These are phyloP conservation scores for Trypanosoma platydactyli DNA, from an alignment of 208 protist species.

Conservation along the genomic window DNA sequence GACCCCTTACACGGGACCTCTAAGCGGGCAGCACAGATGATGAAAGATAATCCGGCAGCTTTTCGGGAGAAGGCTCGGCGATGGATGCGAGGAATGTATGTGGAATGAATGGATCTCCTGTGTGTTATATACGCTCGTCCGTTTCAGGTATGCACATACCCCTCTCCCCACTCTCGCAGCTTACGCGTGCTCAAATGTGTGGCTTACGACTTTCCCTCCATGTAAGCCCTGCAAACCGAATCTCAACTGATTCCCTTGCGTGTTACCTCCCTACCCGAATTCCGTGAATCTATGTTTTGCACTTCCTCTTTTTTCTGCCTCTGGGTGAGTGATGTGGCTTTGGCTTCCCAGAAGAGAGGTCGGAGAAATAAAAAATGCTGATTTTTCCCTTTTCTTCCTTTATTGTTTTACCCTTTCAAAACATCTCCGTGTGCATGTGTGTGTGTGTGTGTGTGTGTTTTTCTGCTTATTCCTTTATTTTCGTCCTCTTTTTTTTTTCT, in stretches of 20 bases:
- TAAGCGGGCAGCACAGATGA: slow-evolving; percentile 61
- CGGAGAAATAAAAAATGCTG: not conserved
- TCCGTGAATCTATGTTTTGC: no score
- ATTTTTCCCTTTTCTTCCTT: not conserved
- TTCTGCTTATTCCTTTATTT: not conserved
- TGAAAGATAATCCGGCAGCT: slow-evolving; percentile 46
- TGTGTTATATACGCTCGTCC: not conserved
- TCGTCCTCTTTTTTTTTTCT: not conserved
- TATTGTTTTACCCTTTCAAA: not conserved
- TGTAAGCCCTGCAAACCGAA: no score
- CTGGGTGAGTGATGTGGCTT: not conserved
- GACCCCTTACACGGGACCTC: slow-evolving; percentile 77
- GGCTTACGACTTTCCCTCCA: no score
- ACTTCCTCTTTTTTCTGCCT: not conserved
- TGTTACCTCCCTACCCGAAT: no score
- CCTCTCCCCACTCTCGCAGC: not conserved
- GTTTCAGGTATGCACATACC: not conserved
- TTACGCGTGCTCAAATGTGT: not conserved
- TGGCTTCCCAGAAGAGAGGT: not conserved
- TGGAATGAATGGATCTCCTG: slow-evolving; percentile 1
- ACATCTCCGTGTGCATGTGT: not conserved
- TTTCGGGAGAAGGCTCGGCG: slow-evolving; percentile 50
- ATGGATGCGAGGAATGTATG: slow-evolving; percentile 75
- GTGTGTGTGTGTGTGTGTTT: no score
- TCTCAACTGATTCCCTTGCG: no score